Evolutionary conservation across 1,284 basidiomycete genomes (phyloP).

Genomic region (Sanghuangporus baumii): DNA sequence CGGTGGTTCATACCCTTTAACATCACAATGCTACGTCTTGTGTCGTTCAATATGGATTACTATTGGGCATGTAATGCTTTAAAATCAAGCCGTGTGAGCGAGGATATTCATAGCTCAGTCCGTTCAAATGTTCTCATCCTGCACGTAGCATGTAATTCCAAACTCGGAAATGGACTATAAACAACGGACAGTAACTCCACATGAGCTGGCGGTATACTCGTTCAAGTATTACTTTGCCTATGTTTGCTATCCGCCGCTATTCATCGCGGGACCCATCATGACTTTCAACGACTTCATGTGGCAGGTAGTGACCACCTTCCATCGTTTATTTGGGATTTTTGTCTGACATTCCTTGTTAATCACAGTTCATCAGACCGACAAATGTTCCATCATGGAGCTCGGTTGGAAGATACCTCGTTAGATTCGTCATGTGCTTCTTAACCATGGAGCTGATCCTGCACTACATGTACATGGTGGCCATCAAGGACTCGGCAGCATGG

Average conservation of each 20-base stretch:
- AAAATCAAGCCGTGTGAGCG: slow-evolving; percentile 21
- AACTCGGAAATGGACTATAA: slow-evolving; percentile 44
- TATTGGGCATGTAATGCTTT: slow-evolving; percentile 66
- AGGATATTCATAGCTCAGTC: neutral
- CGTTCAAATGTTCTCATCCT: neutral
- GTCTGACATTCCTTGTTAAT: neutral
- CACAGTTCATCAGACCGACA: slow-evolving; percentile 50
- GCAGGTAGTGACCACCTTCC: slow-evolving; percentile 56
- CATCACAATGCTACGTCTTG: slow-evolving; percentile 91
- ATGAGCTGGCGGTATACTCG: slow-evolving; percentile 45
- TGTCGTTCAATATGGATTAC: slow-evolving; percentile 92
- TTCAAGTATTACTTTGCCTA: slow-evolving; percentile 68
- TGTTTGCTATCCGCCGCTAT: slow-evolving; percentile 85
- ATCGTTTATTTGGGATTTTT: slow-evolving; percentile 2
- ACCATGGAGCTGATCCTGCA: slow-evolving; percentile 93
- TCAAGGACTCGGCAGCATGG: slow-evolving; percentile 86
- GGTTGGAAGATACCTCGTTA: slow-evolving; percentile 49
- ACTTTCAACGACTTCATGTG: slow-evolving; percentile 93
- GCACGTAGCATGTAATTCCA: slow-evolving; percentile 24
- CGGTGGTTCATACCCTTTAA: slow-evolving; percentile 96
- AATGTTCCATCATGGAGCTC: slow-evolving; percentile 28
- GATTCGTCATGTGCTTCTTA: slow-evolving; percentile 70
- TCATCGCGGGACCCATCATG: slow-evolving; percentile 95
- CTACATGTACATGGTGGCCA: slow-evolving; percentile 95
- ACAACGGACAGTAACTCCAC: slow-evolving; percentile 45